A percentile compares a stretch with the other conserved stretches of the same genome.
Evolutionary conservation across 176 grass and related monocot species (phyloP).

Genomic region (Avena atlantica): DNA sequence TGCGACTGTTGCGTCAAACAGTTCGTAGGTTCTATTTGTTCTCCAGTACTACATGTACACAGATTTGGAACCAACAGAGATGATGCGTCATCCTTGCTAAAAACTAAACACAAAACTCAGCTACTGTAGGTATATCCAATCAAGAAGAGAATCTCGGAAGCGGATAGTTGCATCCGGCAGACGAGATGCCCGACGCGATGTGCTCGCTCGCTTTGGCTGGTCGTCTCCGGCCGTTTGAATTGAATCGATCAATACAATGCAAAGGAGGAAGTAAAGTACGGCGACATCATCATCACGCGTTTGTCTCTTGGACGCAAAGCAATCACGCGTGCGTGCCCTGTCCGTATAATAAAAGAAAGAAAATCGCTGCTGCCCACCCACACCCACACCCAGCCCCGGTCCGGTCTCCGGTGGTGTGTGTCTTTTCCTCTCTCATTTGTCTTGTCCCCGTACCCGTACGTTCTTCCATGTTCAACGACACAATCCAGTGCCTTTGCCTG

Average conservation of each 20-base stretch:
- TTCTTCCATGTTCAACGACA: constrained; percentile 54
- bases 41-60: not conserved
- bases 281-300: constrained; percentile 63
- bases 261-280: constrained; percentile 41
- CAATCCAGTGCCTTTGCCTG: constrained; percentile 15
- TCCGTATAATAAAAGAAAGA: not conserved
- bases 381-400: too few species aligned
- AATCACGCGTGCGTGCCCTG: constrained; percentile 37
- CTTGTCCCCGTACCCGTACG: constrained; percentile 13
- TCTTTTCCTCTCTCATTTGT: constrained; percentile 33
- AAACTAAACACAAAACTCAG: not conserved
- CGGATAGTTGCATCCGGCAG: not conserved
- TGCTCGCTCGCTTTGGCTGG: constrained; percentile 32
- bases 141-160: constrained; percentile 40
- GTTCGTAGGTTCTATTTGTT: not conserved
- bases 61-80: not conserved
- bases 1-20: constrained; percentile 19
- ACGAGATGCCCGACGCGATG: not conserved
- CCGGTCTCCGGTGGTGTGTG: not conserved
- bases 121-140: not conserved
- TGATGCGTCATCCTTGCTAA: not conserved
- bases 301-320: constrained; percentile 45
- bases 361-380: not conserved
- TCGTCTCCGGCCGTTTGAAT: constrained; percentile 32
- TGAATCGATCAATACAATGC: not conserved